Percentiles rank a stretch among this genome's conserved stretches.
These are phyloP conservation scores for Acrocalymma vagum DNA, from an alignment of 2,329 filamentous ascomycete species.

Conservation along the genomic window DNA sequence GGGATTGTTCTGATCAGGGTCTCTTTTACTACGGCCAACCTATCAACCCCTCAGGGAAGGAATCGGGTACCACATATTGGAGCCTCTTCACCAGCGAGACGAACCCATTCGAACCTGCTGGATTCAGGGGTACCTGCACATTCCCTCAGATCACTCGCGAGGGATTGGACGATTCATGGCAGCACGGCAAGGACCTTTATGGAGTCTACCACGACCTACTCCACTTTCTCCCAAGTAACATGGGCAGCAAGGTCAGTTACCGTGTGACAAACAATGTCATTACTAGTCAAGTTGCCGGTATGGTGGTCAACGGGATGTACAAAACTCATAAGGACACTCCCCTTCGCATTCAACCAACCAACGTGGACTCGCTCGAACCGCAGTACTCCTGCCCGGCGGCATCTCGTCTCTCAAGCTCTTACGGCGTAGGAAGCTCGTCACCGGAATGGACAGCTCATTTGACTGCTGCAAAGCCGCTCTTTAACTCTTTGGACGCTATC, in stretches of 20 bases:
- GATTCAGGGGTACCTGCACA: slow-evolving; percentile 77
- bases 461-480: slow-evolving; percentile 63
- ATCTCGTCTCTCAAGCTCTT: slow-evolving; percentile 51
- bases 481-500: slow-evolving; percentile 69
- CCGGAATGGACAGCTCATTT: slow-evolving; percentile 72
- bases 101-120: slow-evolving; percentile 73
- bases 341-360: slow-evolving; percentile 59
- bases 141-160: slow-evolving; percentile 81
- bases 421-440: slow-evolving; percentile 53
- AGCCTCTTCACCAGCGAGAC: slow-evolving; percentile 65
- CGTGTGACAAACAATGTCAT: slow-evolving; percentile 85
- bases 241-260: slow-evolving; percentile 62
- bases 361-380: slow-evolving; percentile 78
- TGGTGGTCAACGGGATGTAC: slow-evolving; percentile 75
- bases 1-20: slow-evolving; percentile 75
- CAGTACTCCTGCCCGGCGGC: slow-evolving; percentile 71
- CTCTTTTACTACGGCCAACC: slow-evolving; percentile 75
- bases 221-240: slow-evolving; percentile 67
- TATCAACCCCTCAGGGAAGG: slow-evolving; percentile 55
- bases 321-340: slow-evolving; percentile 32
- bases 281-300: slow-evolving; percentile 80
- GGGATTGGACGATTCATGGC: slow-evolving; percentile 77
- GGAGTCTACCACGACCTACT: slow-evolving; percentile 78
- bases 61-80: slow-evolving; percentile 70
- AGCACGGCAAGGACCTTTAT: slow-evolving; percentile 79